These are phyloP conservation scores for Phytophthora uliginosa DNA, from an alignment of 352 stramenopile species.

Conservation along the genomic window DNA sequence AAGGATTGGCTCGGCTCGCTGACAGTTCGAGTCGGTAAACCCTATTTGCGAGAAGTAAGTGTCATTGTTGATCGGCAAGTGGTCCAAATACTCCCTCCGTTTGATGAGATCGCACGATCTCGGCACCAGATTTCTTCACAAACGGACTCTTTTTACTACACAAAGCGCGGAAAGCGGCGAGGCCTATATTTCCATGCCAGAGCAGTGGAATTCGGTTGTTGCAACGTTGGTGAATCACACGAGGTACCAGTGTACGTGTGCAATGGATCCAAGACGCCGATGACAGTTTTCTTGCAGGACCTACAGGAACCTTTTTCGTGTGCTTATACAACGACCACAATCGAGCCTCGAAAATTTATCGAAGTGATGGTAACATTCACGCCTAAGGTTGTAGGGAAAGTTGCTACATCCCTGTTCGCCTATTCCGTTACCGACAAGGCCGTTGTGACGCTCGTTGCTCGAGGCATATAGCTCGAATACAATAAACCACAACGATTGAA, in stretches of 20 bases:
- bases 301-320: conserved; percentile 84
- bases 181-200: conserved; percentile 88
- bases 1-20: conserved; percentile 78
- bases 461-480: conserved; percentile 54
- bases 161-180: conserved; percentile 75
- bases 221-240: conserved; percentile 76
- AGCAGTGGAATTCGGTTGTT: conserved; percentile 86
- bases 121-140: conserved; percentile 76
- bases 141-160: conserved; percentile 90
- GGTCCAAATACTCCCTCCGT: conserved; percentile 55
- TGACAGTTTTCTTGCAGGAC: conserved; percentile 89
- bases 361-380: conserved; percentile 83
- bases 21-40: conserved; percentile 63
- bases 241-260: conserved; percentile 89
- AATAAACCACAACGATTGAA: conserved; percentile 9
- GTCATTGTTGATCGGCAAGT: conserved; percentile 62
- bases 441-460: conserved; percentile 81
- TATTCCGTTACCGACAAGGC: conserved; percentile 87
- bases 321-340: conserved; percentile 77
- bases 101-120: conserved; percentile 70
- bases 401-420: conserved; percentile 83
- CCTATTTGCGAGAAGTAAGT: conserved; percentile 68
- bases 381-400: conserved; percentile 82
- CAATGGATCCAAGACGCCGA: conserved; percentile 82
- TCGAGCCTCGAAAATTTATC: conserved; percentile 89